These are phyloP conservation scores for Fusarium siculi DNA, from an alignment of 2,329 filamentous ascomycete species.

Conservation along the genomic window DNA sequence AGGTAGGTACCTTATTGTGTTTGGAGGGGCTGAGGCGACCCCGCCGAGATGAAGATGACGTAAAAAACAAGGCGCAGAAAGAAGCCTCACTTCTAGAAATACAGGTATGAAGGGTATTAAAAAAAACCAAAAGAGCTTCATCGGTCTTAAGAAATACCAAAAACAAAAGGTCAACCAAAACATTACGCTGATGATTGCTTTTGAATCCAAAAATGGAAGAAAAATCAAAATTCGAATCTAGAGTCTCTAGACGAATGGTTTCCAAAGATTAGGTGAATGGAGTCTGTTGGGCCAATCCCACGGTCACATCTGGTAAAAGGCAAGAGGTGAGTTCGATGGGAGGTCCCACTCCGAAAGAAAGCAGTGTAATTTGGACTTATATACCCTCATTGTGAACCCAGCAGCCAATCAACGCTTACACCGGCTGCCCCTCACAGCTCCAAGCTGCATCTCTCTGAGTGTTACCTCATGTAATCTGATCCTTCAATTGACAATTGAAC, in stretches of 20 bases:
- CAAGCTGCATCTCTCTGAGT: slow-evolving; percentile 1
- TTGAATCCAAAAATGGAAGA: not conserved
- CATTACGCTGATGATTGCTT: fast-evolving
- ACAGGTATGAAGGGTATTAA: not conserved
- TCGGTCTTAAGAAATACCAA: not conserved
- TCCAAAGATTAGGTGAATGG: slow-evolving; percentile 64
- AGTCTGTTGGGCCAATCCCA: slow-evolving; percentile 66
- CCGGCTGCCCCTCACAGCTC: not conserved
- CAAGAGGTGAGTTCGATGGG: slow-evolving; percentile 80
- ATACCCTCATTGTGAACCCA: not conserved
- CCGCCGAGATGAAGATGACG: slow-evolving; percentile 32
- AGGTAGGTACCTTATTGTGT: not conserved
- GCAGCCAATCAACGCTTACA: not conserved
- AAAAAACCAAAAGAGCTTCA: not conserved
- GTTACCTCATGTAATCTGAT: not conserved
- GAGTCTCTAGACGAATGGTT: slow-evolving; percentile 52
- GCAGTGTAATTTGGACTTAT: slow-evolving; percentile 21
- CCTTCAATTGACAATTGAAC: not conserved
- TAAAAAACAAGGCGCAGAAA: slow-evolving; percentile 24
- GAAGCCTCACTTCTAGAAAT: not conserved
- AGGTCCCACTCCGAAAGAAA: slow-evolving; percentile 70
- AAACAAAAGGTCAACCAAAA: not conserved
- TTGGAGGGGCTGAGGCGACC: slow-evolving; percentile 37
- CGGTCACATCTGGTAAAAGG: slow-evolving; percentile 85
- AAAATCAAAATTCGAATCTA: slow-evolving; percentile 56